Evolutionary conservation across 306 rosid species (phyloP).

Genomic region (Urtica urens): DNA sequence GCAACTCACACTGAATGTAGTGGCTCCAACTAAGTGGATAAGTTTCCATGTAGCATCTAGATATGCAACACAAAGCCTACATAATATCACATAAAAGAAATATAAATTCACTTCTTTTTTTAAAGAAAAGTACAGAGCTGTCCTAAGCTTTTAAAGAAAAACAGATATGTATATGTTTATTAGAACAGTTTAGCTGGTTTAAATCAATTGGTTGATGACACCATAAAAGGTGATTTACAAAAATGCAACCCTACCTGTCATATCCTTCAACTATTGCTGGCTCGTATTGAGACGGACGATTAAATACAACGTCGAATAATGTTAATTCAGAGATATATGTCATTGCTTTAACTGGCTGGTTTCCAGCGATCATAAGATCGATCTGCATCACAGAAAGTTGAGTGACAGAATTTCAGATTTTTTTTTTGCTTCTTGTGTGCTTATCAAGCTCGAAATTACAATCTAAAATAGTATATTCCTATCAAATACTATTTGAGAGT

Average conservation of each 20-base stretch:
- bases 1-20: constrained; percentile 55
- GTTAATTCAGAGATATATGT: constrained; percentile 49
- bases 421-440: too few relatives aligned
- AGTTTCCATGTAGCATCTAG: constrained; percentile 62
- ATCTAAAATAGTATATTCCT: constrained; percentile 5
- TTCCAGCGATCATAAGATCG: constrained; percentile 80
- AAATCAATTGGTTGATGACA: too few relatives aligned
- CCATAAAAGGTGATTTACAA: too few relatives aligned
- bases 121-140: too few relatives aligned
- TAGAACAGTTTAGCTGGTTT: too few relatives aligned
- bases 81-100: too few relatives aligned
- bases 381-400: constrained; percentile 26
- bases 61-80: constrained; percentile 49
- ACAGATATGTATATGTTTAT: too few relatives aligned
- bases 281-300: constrained; percentile 44
- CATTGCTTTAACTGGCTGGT: constrained; percentile 79
- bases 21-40: constrained; percentile 39
- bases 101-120: too few relatives aligned
- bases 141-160: too few relatives aligned
- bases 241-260: constrained; percentile 44
- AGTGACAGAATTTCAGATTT: too few relatives aligned
- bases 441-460: too few relatives aligned
- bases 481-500: constrained; percentile 10
- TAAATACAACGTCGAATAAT: constrained; percentile 67
- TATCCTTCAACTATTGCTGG: constrained; percentile 54